Evolutionary conservation across 2,329 filamentous ascomycete species (phyloP), one percentile per base, ranked within the genome.

Genomic region (Apiospora rasikravindrae): DNA sequence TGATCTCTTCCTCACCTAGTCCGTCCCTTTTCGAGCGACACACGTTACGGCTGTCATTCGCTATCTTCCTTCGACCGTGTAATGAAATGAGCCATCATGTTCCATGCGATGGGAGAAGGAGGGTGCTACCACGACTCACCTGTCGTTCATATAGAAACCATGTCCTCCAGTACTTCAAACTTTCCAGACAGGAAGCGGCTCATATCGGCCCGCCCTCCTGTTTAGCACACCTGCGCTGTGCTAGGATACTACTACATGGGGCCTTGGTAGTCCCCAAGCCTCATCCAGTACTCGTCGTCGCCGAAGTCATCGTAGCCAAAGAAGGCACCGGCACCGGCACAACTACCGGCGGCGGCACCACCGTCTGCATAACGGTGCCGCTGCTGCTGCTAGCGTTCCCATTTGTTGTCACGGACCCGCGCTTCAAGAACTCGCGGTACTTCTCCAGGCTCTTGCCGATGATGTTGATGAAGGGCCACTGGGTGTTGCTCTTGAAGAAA

Each of bases 391-490:
- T 66, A 4, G 22, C 19, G 1, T 7, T 44, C 1, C 22, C 64
- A 7, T 44, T n/a, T 8, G 29, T n/a, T 3, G 26, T 14, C 10
- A 3, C 6, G 14, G 24, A 16, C 22, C 53, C 53, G 24, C 53
- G 33, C 10, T 72, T 67, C 0, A 80, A 75, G 42, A 80, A 53
- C 24, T 81, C 78, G 2, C 80, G 72, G 33, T 84, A 84, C 69
- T 74, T 77, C 69, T 84, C 82, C 24, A 86, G 70, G 44, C 84
- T 84, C 16, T 78, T 70, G 0, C 84, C 85, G 0, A 86, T 80
- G 1, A 85, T 82, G 22, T 86, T 85, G 53, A 86, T 85, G 70
- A 86, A 85, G 0, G 81, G 82, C 85, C 84, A 86, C 71, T 86
- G 84, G 0, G 84, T 85, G 29, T 86, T 86, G 7, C 84, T 83